Evolutionary conservation across 345 rosid genomes (phyloP), one percentile per base, ranked within the genome.

Genomic region (Murraya paniculata): DNA sequence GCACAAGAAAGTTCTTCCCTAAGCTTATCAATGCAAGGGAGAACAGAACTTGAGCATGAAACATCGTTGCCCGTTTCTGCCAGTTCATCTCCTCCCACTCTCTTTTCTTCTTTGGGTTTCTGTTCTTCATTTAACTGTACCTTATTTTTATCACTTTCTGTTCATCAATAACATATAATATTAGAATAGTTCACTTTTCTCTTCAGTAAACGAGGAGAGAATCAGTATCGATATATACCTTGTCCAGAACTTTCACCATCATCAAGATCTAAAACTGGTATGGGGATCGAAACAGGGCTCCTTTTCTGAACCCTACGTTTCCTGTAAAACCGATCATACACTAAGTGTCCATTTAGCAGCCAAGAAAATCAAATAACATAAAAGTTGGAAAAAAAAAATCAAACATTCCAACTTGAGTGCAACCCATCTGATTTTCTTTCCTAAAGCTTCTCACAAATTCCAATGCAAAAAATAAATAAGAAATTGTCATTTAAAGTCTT

Each of bases 1-100:
- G 99, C 99, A 67, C 99, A 96, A 19, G 99, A 96, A 67, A 95
- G 90, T 60, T 95, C 99, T 16, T 94, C 97, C 78, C 92, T 89
- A 19, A 95, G 98, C 79, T 89, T 92, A 74, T 94, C 98, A 65
- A 94, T 80, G 74, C 93, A 90, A 1, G 94, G 91, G 76, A 88
- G 80, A 65, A 56, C 79, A 8, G 84, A 33, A 65, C 27, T 76
- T 38, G 91, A 72, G 79, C 78, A 69, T 38, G 87, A 83, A 64
- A 58, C 85, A 53, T 68, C 74, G 21, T 81, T 66, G 1, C 71
- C 65, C 31, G 85, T 76, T 53, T 77, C 86, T 2, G 53, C 11
- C 56, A 60, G 39, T 72, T 86, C 83, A 41, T 82, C 78, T 57
- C 39, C 82, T 73, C 71, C 74, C 53, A 13, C 67, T 58, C 60